Evolutionary conservation across 306 rosid species (phyloP), one percentile per base, ranked within the genome.

Genomic region (Quercus ilex): DNA sequence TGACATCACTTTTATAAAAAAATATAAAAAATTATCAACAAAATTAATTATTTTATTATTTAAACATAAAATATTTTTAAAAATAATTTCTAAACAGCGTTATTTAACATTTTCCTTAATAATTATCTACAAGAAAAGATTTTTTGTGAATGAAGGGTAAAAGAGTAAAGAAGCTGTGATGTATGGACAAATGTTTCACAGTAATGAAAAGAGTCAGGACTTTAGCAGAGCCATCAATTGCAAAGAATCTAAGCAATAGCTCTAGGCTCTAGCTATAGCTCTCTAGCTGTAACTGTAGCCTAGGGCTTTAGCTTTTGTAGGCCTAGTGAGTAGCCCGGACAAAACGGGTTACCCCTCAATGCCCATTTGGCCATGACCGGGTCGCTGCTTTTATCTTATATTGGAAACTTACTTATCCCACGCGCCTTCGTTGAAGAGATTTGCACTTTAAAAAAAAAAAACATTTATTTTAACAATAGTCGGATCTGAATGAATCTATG

Each of bases 261-360:
- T 12, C 35, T 62, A 38, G 46, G 25, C 67, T 12, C 35, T 62
- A 38, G 46, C 46, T 38, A 3, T 38, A 58, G 33, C 14, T 30
- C 3, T 19, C 19, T 35, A 71, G 56, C 5, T 38, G 11, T 57
- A 33, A 2, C 6, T 10, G 18, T 46, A 38, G 46, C 11, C 46
- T 8, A 58, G 33, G 15, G 18, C 3, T 23, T 17, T 35, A 71
- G 56, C 5, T 38, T 18, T 38, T 53, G 52, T 52, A 33, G 77
- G 17, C 78, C 67, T 80, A 78, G 80, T 71, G 52, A 68, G 84
- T 86, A 80, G 84, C 89, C 90, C 89, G 94, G 90, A 88, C 88
- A 88, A 83, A 89, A 83, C 88, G 94, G 96, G 93, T 83, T 83
- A 80, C 90, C 58, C 75, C 83, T 74, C 84, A n/a, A 21, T 83